Evolutionary conservation across 805 yeast genomes (phyloP), one percentile per base, ranked within the genome.

Genomic region (Candida koratica): DNA sequence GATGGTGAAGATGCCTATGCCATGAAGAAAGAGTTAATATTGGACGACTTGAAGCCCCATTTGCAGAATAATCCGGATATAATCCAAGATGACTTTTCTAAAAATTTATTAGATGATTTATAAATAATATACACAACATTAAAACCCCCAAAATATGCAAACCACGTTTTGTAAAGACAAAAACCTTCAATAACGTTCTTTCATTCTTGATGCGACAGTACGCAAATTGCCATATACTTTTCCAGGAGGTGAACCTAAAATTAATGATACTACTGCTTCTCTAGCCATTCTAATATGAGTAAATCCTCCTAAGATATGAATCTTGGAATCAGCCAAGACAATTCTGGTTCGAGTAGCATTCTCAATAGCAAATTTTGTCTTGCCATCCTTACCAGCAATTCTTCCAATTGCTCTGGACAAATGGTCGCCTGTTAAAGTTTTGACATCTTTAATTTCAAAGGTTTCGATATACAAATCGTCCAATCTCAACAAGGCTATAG

Each of bases 321-420:
- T 89, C 60, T 90, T 93, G 30, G 94, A 78, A 62, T 93, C 99
- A 0, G 99, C 99, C 48, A 93, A 71, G 17, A 93, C 99, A 28
- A 93, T 89, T 71, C 99, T 83, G 9, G 99, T 93, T 67, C 97
- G 79, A 15, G 97, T 90, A 12, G 98, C 97, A 56, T 93, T 93
- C 64, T 93, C 99, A 55, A 93, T 93, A 20, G 98, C 97, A 61
- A 90, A 93, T 67, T 90, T 93, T 44, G 97, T 93, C 64, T 89
- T 90, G 56, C 99, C 99, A 58, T 93, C 99, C 58, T 93, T 94
- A 61, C 99, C 99, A 10, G 99, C 98, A 62, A 93, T 93, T 74
- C 99, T 87, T 55, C 98, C 99, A 58, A 93, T 93, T 6, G 99
- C 98, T 74, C 99, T 82, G 35, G 96, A 84, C 58, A 93, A 71